These are phyloP conservation scores for Juncus effusus DNA, from an alignment of 176 grass and related monocot species.

Conservation along the genomic window DNA sequence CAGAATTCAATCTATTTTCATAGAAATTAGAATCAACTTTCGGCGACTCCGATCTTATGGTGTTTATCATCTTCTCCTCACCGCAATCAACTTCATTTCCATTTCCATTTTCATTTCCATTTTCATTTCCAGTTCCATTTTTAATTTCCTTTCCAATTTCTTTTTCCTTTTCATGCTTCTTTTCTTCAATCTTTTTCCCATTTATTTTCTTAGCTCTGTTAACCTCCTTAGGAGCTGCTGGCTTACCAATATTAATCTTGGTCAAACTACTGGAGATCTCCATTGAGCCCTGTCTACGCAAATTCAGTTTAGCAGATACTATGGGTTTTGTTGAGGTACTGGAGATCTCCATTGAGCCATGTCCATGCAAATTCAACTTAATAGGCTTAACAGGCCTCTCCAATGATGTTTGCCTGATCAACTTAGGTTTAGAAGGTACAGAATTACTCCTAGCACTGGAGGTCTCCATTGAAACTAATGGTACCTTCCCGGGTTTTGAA, in stretches of 20 bases:
- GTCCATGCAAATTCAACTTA: conserved; percentile 19
- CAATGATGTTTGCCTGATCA: conserved; percentile 22
- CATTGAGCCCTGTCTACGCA: not conserved
- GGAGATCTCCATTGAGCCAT: conserved; percentile 11
- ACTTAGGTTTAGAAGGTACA: conserved; percentile 26
- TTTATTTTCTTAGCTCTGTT: not conserved
- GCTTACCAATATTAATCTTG: conserved; percentile 2
- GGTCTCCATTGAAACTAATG: conserved; percentile 23
- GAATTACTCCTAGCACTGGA: conserved; percentile 31
- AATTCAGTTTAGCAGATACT: conserved; percentile 5
- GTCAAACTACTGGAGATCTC: conserved; percentile 12
- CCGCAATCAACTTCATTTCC: not conserved
- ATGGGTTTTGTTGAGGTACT: not conserved
- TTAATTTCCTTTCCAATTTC: too few species aligned
- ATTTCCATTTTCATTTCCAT: not conserved
- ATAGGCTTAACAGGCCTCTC: conserved; percentile 26
- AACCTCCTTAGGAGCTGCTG: not conserved
- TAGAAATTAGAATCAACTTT: conserved; percentile 19
- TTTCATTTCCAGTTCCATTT: not conserved
- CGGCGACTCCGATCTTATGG: conserved; percentile 20
- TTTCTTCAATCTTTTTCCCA: conserved; percentile 12
- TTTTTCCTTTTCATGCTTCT: conserved; percentile 7
- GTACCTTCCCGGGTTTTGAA: conserved; percentile 33
- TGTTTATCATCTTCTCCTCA: conserved; percentile 34
- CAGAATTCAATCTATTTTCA: not conserved